Base-by-base conservation (phyloP, 306 rosid species). In the Malus fusca region DNA sequence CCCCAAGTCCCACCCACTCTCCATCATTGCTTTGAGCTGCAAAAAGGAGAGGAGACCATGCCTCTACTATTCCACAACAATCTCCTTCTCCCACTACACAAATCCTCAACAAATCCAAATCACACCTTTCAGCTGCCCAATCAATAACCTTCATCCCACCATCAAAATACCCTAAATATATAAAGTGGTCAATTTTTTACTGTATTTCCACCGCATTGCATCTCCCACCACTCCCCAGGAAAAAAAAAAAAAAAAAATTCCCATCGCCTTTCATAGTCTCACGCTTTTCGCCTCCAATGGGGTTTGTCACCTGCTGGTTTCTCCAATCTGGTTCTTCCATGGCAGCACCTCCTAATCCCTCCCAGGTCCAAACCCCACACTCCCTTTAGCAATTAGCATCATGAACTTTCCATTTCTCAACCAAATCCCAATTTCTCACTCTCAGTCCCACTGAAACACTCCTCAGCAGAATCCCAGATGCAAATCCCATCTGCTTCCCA, bases 341-440 rank as follows among this genome's bases (percentile, higher is more conserved):
- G 77, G 43, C 59, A 19, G 42, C 53, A 48, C 53, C 69, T 44
- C 25, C 46, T 10, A 37, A 68, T 77, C 51, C 8, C 74, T 14
- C 11, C 46, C 14, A 15, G 22, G 6, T 28, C 58, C 69, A 60
- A 73, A 23, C 73, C 59, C 46, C 80, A 15, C 19, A 23, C 2
- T 11, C 67, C 52, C 56, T 18, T 56, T 18, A 60, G 25, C 40
- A 37, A 3, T 19, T 73, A 61, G 0, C n/a, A 21, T 26, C 17
- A 10, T 71, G 69, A 63, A 74, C 69, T 14, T 76, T 37, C 42
- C 82, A 42, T 73, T 63, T 59, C 63, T 65, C 51, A 33, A 67
- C 77, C 82, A 60, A 40, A 72, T 44, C 66, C 71, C 81, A 62
- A 11, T 37, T 18, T 44, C 12, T 70, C 44, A 52, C 51, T 66